Percentiles rank a stretch among this genome's conserved stretches.
phyloP scores from a whole-genome alignment of 306 rosid species.

The Prunus armeniaca region DNA sequence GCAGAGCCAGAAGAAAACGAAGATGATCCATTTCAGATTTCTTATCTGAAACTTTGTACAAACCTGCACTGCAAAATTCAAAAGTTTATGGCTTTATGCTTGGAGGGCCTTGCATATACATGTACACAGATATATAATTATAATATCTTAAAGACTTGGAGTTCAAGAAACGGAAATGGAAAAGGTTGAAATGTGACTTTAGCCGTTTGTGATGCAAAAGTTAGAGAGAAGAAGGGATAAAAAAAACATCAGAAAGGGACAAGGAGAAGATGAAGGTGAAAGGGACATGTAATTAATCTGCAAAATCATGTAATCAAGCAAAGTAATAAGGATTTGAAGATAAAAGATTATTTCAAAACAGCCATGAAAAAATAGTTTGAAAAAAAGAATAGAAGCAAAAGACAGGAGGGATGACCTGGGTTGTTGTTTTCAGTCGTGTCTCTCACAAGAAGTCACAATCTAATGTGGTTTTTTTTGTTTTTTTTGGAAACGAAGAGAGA shows the following conservation, averaged over 20 bases:
- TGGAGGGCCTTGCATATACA: not conserved
- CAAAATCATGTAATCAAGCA: not conserved
- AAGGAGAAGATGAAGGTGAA: not conserved
- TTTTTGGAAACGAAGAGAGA: too few species aligned
- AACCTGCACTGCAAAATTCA: constrained; percentile 24
- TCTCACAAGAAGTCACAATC: not conserved
- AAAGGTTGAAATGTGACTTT: not conserved
- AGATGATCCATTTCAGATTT: constrained; percentile 33
- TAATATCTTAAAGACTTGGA: constrained; percentile 19
- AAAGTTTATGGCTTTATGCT: not conserved
- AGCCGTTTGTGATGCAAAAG: not conserved
- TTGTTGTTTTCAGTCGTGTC: not conserved
- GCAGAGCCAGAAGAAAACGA: constrained; percentile 17
- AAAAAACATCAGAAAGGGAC: not conserved
- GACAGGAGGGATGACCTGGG: not conserved
- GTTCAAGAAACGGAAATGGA: constrained; percentile 28
- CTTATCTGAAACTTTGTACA: not conserved
- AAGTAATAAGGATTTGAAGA: not conserved
- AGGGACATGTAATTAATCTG: not conserved
- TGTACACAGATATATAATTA: too few species aligned
- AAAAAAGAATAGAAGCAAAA: not conserved
- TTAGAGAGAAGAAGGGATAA: too few species aligned
- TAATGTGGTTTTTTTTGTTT: not conserved
- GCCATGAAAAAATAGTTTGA: not conserved
- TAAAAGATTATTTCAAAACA: not conserved